Conservation (phyloP, 1,139 yeast species). For the Yamadazyma pseudoaaseri region DNA sequence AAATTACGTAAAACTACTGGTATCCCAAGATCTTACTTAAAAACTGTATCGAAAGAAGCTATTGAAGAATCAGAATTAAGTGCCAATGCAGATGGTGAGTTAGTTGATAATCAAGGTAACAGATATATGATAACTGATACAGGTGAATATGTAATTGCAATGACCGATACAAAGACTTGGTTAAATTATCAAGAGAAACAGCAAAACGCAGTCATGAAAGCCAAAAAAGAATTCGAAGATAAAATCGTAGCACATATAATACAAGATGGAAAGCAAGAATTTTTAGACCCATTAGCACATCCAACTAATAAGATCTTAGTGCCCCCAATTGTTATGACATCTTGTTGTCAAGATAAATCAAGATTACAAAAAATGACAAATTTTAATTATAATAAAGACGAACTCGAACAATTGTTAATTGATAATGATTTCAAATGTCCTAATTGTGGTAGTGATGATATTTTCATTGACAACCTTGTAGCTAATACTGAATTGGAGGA, state of each 20-base stretch:
- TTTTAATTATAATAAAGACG: slow-evolving; percentile 37
- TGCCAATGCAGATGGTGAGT: slow-evolving; percentile 46
- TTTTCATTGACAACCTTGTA: slow-evolving; percentile 69
- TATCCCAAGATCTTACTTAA: slow-evolving; percentile 90
- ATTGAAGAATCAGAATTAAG: slow-evolving; percentile 52
- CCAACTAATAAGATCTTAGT: slow-evolving; percentile 57
- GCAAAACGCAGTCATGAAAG: slow-evolving; percentile 49
- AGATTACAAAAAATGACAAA: slow-evolving; percentile 54
- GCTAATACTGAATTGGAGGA: slow-evolving; percentile 59
- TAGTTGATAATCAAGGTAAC: slow-evolving; percentile 64
- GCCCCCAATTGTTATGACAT: slow-evolving; percentile 76
- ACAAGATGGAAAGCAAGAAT: slow-evolving; percentile 40
- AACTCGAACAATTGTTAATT: slow-evolving; percentile 67
- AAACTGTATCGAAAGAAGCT: slow-evolving; percentile 59
- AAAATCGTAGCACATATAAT: slow-evolving; percentile 35
- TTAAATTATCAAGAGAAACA: slow-evolving; percentile 75
- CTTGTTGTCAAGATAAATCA: slow-evolving; percentile 64
- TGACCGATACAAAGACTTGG: slow-evolving; percentile 95
- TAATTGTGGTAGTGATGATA: slow-evolving; percentile 71
- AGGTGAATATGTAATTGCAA: slow-evolving; percentile 92
- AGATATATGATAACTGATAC: slow-evolving; percentile 85
- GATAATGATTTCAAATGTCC: slow-evolving; percentile 93
- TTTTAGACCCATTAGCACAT: slow-evolving; percentile 60
- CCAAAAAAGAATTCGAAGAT: slow-evolving; percentile 39
- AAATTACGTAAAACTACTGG: slow-evolving; percentile 93